These are phyloP conservation scores for Vinca minor DNA, from an alignment of 257 asterid genomes.

Conservation along the genomic window DNA sequence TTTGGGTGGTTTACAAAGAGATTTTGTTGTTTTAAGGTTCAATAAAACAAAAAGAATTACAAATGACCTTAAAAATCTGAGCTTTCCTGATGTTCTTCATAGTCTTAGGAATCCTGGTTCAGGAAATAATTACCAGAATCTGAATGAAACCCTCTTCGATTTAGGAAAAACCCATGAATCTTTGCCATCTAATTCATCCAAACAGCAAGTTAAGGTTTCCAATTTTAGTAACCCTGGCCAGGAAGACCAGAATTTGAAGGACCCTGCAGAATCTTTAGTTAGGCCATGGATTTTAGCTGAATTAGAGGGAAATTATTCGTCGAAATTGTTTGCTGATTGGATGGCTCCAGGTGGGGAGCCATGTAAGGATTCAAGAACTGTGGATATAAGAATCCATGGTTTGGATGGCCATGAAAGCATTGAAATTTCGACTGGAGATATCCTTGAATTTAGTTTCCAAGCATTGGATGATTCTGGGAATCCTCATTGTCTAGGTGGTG, in stretches of 20 bases:
- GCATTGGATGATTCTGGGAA: slow-evolving; percentile 64
- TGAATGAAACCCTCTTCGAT: slow-evolving; percentile 23
- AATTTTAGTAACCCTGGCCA: slow-evolving; percentile 16
- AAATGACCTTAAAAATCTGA: slow-evolving; percentile 27
- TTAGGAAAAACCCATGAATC: slow-evolving; percentile 19
- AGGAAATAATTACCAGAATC: slow-evolving; percentile 16
- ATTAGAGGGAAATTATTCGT: slow-evolving; percentile 52
- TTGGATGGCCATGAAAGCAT: slow-evolving; percentile 39
- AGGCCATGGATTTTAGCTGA: slow-evolving; percentile 56
- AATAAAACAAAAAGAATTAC: slow-evolving; percentile 15
- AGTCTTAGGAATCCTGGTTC: slow-evolving; percentile 11
- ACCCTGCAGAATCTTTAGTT: slow-evolving; percentile 14
- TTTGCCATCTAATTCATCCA: slow-evolving; percentile 14
- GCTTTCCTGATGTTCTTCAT: slow-evolving; percentile 21
- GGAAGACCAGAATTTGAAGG: slow-evolving; percentile 2
- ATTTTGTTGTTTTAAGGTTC: slow-evolving; percentile 32
- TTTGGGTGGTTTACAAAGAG: slow-evolving; percentile 24
- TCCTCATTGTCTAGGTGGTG: slow-evolving; percentile 78
- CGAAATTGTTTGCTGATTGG: slow-evolving; percentile 48
- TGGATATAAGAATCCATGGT: slow-evolving; percentile 35
- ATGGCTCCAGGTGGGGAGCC: slow-evolving; percentile 60
- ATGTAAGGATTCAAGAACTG: slow-evolving; percentile 58
- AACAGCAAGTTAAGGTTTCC: slow-evolving; percentile 19
- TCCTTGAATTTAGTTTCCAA: slow-evolving; percentile 65
- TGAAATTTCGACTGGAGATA: slow-evolving; percentile 46